Conservation (phyloP, 208 protist species). For the Polymyxa betae region DNA sequence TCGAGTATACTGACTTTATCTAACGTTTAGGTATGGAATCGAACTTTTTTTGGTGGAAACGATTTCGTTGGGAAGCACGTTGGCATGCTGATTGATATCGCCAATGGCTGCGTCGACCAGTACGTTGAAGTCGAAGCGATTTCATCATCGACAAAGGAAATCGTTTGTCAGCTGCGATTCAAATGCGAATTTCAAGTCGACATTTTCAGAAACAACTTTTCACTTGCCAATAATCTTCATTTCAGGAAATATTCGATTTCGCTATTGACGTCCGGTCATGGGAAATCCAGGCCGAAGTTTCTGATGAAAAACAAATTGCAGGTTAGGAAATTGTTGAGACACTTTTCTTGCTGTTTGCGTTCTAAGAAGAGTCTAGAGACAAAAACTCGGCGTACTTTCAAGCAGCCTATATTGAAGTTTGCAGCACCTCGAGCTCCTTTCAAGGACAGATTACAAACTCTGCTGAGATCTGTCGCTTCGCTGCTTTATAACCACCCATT, state of each 20-base stretch:
- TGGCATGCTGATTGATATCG: neutral
- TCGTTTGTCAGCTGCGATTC: constrained; percentile 7
- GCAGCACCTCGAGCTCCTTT: neutral
- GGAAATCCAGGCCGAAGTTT: neutral
- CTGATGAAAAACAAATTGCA: neutral
- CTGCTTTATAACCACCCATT: constrained; percentile 45
- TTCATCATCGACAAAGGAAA: neutral
- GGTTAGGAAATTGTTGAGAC: neutral
- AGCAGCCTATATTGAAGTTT: constrained; percentile 17
- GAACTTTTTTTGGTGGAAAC: neutral
- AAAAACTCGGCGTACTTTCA: constrained; percentile 7
- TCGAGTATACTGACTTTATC: neutral
- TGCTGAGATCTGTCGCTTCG: neutral
- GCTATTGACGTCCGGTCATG: constrained; percentile 18
- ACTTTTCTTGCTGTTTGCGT: neutral
- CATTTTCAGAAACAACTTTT: neutral
- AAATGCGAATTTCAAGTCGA: constrained; percentile 49
- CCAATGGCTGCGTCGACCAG: constrained; percentile 37
- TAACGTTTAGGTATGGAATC: constrained; percentile 1
- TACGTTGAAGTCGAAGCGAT: neutral
- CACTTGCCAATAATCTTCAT: neutral
- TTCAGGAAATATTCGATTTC: constrained; percentile 45
- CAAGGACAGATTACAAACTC: neutral
- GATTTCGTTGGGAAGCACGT: constrained; percentile 21
- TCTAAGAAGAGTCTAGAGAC: neutral